Conservation (phyloP, 2,329 filamentous ascomycete species). For the Tricladium varicosporioides region DNA sequence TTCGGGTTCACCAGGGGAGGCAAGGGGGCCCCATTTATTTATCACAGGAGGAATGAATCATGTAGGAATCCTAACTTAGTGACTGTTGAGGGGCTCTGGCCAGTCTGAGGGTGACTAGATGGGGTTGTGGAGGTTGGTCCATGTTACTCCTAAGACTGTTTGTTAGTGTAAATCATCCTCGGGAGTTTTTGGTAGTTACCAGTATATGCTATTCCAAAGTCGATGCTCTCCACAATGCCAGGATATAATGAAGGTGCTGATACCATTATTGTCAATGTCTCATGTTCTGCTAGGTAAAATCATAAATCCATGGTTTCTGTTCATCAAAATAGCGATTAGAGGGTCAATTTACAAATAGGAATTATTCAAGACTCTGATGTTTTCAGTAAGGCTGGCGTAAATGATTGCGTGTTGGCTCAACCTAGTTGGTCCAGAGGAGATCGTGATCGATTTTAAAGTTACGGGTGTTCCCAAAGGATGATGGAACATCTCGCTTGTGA, state of each 20-base stretch:
- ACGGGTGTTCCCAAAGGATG: no score
- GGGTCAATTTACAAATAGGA: no score
- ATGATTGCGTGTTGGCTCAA: no score
- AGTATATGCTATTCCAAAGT: constrained; percentile 47
- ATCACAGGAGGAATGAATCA: constrained; percentile 46
- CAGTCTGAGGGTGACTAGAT: constrained; percentile 48
- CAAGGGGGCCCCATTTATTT: constrained; percentile 50
- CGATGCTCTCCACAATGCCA: constrained; percentile 43
- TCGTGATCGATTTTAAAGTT: no score
- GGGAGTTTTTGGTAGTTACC: no score
- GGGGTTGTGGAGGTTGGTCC: constrained; percentile 37
- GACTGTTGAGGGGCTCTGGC: constrained; percentile 50
- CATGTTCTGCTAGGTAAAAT: no score
- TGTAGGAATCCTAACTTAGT: constrained; percentile 55
- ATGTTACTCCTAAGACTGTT: constrained; percentile 36
- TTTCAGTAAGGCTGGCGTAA: no score
- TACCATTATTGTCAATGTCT: not conserved
- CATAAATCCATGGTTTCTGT: no score
- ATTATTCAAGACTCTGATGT: no score
- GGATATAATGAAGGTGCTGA: constrained; percentile 22
- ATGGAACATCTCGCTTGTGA: no score
- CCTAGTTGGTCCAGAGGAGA: no score
- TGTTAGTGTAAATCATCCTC: constrained; percentile 4
- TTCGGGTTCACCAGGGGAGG: constrained; percentile 45
- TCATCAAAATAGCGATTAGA: no score